Evolutionary conservation across 2,329 filamentous ascomycete genomes (phyloP), one percentile per base, ranked within the genome.

Genomic region (Exophiala oligosperma): DNA sequence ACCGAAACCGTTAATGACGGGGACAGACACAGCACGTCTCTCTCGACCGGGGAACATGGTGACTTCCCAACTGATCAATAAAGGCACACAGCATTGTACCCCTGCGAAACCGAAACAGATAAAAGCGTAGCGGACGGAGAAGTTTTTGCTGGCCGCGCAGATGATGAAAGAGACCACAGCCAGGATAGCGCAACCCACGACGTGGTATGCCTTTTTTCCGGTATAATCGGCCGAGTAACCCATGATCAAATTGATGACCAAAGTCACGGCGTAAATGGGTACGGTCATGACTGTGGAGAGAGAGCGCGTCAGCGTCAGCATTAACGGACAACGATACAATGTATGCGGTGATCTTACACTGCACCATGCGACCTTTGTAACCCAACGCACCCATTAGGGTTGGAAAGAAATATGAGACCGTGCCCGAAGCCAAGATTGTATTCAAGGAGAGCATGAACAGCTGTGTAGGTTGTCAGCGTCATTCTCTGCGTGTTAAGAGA

Each of bases 1-100:
- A 56, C 55, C 55, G 28, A 57, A 57, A 14, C 55, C 55, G 48
- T 57, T 57, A 23, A 57, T 57, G 17, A 57, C n/a, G 9, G 55
- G 55, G 14, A 57, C 49, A 17, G 49, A 52, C 41, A 57, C 49
- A 21, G 55, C 55, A 29, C 55, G 55, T 32, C 55, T 38, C 49
- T 57, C 55, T 48, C 55, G 55, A 29, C 55, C 55, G 8, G 55
- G 55, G 35, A 57, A 57, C 55, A 57, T 57, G 41, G 55, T 57
- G 49, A 57, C 55, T 41, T 57, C 55, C 55, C 55, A 57, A 29
- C 55, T 57, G 23, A 57, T 57, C 43, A 57, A 48, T 32, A 57
- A 44, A n/a, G 55, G 55, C 24, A 57, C 55, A 40, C 55, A 57
- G 28, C 37, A 37, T 32, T 57, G 55, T 41, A 57, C 55, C 12